These are phyloP conservation scores for Kalaharituber pfeilii DNA, from an alignment of 2,329 filamentous ascomycete species.

Conservation along the genomic window DNA sequence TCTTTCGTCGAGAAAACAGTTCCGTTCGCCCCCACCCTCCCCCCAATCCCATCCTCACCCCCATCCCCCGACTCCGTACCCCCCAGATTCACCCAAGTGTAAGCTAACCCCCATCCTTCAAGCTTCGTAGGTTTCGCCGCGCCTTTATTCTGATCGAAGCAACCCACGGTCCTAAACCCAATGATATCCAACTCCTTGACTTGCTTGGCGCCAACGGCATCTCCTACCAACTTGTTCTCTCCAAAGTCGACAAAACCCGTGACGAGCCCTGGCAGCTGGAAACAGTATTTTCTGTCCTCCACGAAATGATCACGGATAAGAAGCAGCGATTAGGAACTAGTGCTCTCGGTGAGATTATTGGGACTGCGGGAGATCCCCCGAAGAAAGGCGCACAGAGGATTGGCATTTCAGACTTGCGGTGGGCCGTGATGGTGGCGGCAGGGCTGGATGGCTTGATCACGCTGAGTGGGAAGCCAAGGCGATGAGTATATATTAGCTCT, in stretches of 20 bases:
- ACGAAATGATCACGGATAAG: constrained; percentile 29
- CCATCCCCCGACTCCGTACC: not conserved
- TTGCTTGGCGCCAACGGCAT: constrained; percentile 40
- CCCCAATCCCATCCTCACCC: no score
- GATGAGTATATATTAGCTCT: no score
- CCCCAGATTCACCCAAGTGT: not conserved
- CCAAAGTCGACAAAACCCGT: constrained; percentile 43
- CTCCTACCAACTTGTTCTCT: constrained; percentile 47
- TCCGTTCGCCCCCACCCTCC: no score
- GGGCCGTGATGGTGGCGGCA: constrained; percentile 45
- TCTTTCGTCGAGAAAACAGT: constrained; percentile 41
- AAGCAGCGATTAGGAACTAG: constrained; percentile 26
- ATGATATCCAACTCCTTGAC: constrained; percentile 40
- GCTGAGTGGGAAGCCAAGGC: not conserved
- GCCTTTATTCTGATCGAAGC: constrained; percentile 49
- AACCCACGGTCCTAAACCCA: constrained; percentile 44
- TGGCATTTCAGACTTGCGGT: constrained; percentile 45
- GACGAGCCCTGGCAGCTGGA: constrained; percentile 25
- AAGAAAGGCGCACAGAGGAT: constrained; percentile 34
- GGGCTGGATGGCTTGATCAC: constrained; percentile 33
- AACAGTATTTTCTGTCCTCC: constrained; percentile 27
- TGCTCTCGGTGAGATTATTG: constrained; percentile 41
- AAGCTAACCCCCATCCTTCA: constrained; percentile 28
- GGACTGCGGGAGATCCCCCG: constrained; percentile 35
- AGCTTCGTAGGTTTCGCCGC: no score